A percentile compares a stretch with the other conserved stretches of the same genome.
Conservation (phyloP, 1,139 yeast species). For the Kurtzmaniella quercitrusa region DNA sequence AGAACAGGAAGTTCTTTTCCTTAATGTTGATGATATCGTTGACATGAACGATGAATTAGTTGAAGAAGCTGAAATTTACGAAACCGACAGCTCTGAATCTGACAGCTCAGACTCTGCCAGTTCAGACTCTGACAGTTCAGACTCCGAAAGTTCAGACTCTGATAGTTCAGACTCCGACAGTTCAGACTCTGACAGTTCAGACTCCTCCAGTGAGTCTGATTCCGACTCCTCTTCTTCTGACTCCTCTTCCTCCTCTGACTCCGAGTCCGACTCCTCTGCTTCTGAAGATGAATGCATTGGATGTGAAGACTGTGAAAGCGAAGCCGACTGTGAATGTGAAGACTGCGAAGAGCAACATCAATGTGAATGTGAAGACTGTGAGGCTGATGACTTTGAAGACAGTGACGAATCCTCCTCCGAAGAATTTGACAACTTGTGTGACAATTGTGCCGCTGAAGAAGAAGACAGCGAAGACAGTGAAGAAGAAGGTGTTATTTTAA, state of each 20-base stretch:
- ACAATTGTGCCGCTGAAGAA: constrained; percentile 6
- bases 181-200: background rate
- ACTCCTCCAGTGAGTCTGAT: background rate
- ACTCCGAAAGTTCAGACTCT: constrained; percentile 5
- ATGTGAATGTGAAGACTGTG: constrained; percentile 12
- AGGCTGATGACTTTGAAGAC: constrained; percentile 11
- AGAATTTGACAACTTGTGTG: constrained; percentile 10
- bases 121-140: background rate
- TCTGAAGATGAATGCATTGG: constrained; percentile 8
- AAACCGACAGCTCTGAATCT: constrained; percentile 9
- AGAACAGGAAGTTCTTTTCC: constrained; percentile 1
- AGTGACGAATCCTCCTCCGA: constrained; percentile 12
- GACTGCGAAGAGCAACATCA: constrained; percentile 8
- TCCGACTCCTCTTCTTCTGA: background rate
- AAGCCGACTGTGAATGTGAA: constrained; percentile 8
- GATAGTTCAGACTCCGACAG: constrained; percentile 4
- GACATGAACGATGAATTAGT: constrained; percentile 37
- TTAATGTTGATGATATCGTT: constrained; percentile 8
- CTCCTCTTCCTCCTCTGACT: constrained; percentile 9
- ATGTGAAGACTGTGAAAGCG: constrained; percentile 7
- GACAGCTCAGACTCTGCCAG: constrained; percentile 4
- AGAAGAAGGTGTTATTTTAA: constrained; percentile 31
- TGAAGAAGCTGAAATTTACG: constrained; percentile 7
- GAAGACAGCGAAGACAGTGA: constrained; percentile 9
- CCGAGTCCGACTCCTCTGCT: constrained; percentile 7